A percentile compares a stretch with the other conserved stretches of the same genome.
Conservation (phyloP, 805 yeast species). For the Cyberlindnera mycetangii region DNA sequence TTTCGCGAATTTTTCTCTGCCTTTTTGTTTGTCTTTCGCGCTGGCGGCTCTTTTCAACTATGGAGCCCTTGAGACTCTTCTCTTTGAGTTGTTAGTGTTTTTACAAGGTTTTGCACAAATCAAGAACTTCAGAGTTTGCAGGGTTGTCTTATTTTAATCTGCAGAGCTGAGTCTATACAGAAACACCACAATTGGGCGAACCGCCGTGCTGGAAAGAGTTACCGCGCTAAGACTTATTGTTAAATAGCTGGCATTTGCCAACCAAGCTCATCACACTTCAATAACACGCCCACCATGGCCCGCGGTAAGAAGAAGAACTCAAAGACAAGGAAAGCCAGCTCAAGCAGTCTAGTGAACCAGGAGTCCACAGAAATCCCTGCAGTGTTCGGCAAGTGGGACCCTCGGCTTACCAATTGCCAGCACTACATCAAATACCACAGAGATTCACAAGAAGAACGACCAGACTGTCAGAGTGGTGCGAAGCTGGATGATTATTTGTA, state of each 20-base stretch:
- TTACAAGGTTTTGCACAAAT: background rate
- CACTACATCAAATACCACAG: conserved; percentile 14
- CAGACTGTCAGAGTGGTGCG: background rate
- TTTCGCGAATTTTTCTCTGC: conserved; percentile 5
- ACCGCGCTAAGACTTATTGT: background rate
- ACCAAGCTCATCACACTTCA: background rate
- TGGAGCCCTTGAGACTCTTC: no score
- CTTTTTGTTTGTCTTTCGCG: no score
- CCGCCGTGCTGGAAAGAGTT: background rate
- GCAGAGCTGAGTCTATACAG: background rate
- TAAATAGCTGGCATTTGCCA: no score
- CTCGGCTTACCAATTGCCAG: conserved; percentile 13
- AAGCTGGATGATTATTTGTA: background rate
- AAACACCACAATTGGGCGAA: background rate
- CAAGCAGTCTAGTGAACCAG: background rate
- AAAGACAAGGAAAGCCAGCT: conserved; percentile 19
- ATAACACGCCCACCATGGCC: conserved; percentile 11
- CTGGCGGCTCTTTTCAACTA: no score
- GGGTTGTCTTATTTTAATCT: background rate
- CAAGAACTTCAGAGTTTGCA: background rate
- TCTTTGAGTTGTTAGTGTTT: no score
- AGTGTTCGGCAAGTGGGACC: conserved; percentile 16
- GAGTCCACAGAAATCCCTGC: background rate
- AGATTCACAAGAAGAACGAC: conserved; percentile 1
- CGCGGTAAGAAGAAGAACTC: conserved; percentile 21